Base-by-base conservation (phyloP, 495 filamentous ascomycete species). In the Penicillium samsonianum region DNA sequence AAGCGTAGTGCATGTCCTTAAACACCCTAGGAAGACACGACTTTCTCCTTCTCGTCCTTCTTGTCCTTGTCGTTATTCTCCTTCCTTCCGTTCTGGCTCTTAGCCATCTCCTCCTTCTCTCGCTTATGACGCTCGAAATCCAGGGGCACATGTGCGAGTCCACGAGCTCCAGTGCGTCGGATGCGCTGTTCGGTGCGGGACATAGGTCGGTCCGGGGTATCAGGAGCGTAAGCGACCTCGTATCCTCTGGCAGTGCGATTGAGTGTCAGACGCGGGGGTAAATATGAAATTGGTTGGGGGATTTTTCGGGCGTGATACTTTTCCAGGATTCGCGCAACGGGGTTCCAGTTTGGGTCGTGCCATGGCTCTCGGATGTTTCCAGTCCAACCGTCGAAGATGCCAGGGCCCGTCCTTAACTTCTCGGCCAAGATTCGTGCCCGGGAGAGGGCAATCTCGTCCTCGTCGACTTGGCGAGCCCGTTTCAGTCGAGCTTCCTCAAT, bases 391-490 rank as follows among this genome's bases (percentile, higher is more conserved):
- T 74, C 72, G 7, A 71, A 59, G 31, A 77, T 64, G 11, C 60
- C 67, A 9, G 73, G 74, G 3, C 76, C 76, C 16, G 58, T 73
- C 30, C 71, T 62, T 8, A 79, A 47, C 12, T 72, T 66, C 60
- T 79, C 73, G 16, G 75, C 75, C 23, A 71, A 69, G 17, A 79
- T 79, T 4, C 76, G 75, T 11, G 76, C 76, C 7, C 73, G 69
- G 22, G 69, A 73, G 4, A 79, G 63, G 11, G 76, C 65, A 7
- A 79, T 57, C 51, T 79, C 76, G 42, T 79, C 76, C 55, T 77
- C 70, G 26, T 79, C 75, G 40, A 79, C 59, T 53, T 73, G 67
- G 35, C 60, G 69, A 17, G 63, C 28, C 1, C 33, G 47, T 31
- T 28, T 20, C 47, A 48, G 33, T 42, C 46, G 52, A 12, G 55